Percentiles rank a stretch among this genome's conserved stretches.
Conservation (phyloP, 805 yeast genomes). For the Starmerella ratchasimensis region DNA sequence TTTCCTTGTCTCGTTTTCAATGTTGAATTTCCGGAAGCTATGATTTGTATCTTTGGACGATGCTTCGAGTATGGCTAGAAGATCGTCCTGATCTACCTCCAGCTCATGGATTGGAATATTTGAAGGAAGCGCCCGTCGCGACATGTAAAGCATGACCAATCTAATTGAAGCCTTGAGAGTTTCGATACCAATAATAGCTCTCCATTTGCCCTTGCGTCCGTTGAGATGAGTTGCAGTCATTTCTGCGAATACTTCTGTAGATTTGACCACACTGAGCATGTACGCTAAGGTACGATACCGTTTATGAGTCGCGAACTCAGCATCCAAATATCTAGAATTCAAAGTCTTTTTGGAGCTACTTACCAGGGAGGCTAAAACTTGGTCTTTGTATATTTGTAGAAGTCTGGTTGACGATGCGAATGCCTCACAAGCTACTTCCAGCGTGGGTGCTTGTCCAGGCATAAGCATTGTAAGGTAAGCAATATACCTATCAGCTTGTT, state of each 20-base stretch:
- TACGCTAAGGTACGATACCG: conserved; percentile 24
- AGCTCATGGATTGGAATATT: conserved; percentile 25
- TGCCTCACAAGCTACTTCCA: conserved; percentile 29
- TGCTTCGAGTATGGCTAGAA: conserved; percentile 13
- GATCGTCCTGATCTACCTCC: conserved; percentile 26
- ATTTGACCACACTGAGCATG: conserved; percentile 23
- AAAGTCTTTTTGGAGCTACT: conserved; percentile 4
- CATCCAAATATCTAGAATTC: conserved; percentile 14
- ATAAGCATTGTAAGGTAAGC: conserved; percentile 26
- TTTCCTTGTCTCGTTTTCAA: background rate
- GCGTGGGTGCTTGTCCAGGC: conserved; percentile 30
- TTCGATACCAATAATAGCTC: conserved; percentile 24
- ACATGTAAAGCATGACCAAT: conserved; percentile 21
- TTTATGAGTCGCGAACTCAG: conserved; percentile 10
- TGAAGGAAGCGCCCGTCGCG: conserved; percentile 24
- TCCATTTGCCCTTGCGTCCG: conserved; percentile 24
- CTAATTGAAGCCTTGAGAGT: conserved; percentile 25
- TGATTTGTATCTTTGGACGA: background rate
- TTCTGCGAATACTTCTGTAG: conserved; percentile 29
- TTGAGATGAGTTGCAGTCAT: conserved; percentile 24
- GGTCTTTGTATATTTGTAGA: conserved; percentile 29
- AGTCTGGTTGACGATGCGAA: conserved; percentile 26
- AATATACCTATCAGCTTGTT: conserved; percentile 28
- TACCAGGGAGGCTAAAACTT: conserved; percentile 25
- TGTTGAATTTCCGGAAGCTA: background rate